A percentile compares a stretch with the other conserved stretches of the same genome.
These are phyloP conservation scores for Yamagishiella unicocca DNA, from an alignment of 139 green algal species.

Conservation along the genomic window DNA sequence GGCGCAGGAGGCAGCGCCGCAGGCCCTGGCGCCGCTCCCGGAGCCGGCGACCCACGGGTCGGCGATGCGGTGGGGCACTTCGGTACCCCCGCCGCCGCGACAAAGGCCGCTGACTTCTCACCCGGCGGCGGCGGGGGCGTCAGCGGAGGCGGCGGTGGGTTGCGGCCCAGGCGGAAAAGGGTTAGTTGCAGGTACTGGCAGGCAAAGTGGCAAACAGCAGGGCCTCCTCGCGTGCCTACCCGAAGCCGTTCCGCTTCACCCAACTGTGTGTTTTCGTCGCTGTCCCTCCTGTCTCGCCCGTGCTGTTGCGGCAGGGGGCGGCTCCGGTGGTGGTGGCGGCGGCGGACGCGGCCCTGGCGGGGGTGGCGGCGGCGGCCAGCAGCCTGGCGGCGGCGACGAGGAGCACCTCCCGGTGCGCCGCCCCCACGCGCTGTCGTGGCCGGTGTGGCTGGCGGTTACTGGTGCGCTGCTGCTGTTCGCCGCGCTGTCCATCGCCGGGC, in stretches of 20 bases:
- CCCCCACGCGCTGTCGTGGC: slow-evolving; percentile 32
- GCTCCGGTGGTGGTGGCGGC: neutral
- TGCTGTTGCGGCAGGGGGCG: too few relatives aligned
- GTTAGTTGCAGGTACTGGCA: neutral
- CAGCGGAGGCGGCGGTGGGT: neutral
- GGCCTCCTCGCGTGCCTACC: too few relatives aligned
- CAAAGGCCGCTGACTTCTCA: neutral
- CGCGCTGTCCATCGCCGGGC: neutral
- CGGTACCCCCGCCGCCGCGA: neutral
- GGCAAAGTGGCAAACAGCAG: too few relatives aligned
- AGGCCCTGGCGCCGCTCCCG: neutral
- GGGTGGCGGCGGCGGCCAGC: neutral
- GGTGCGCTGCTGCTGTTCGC: slow-evolving; percentile 2
- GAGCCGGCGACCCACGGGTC: neutral
- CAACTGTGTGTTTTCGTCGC: too few relatives aligned
- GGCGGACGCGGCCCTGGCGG: neutral
- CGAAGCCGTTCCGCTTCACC: too few relatives aligned
- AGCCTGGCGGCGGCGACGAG: neutral
- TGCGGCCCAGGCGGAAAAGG: neutral
- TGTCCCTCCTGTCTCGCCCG: too few relatives aligned
- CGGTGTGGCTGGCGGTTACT: neutral
- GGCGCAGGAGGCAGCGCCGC: neutral
- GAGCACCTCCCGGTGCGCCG: neutral
- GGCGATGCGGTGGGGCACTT: slow-evolving; percentile 10
- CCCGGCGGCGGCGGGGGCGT: neutral